Evolutionary conservation across 1,139 yeast genomes (phyloP), one percentile per base, ranked within the genome.

Genomic region (Saccharomycopsis hybrid): DNA sequence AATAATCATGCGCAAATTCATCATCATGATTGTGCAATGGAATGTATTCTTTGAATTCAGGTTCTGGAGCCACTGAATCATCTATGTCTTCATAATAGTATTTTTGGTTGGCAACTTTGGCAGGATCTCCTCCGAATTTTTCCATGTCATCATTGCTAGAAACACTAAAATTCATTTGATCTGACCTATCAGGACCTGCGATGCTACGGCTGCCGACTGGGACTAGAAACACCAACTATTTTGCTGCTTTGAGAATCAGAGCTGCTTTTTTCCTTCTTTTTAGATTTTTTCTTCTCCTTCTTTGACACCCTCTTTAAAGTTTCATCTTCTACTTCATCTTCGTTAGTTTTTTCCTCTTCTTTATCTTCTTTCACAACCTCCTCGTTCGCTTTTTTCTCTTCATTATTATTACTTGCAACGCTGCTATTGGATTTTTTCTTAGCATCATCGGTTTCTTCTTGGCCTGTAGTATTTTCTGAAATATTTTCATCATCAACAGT

Each of bases 261-360:
- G n/a, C n/a, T n/a, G n/a, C 42, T 42, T 33, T 46, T 42, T 45
- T 37, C 42, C 35, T 42, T 54, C 41, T 54, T 52, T 43, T 50
- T 55, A 48, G 44, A 49, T 55, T 46, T 45, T 46, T 56, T 48
- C 49, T 51, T 45, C 13, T 39, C 53, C 11, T 54, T 50, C 49
- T 55, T 54, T 29, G 43, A 44, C 33, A 50, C 46, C 54, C 57
- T 52, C 40, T 53, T 50, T 39, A n/a, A n/a, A n/a, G n/a, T 52
- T 43, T 59, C 52, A 44, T 50, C 38, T 51, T 52, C 48, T 44
- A 50, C 48, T 5, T 40, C n/a, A n/a, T n/a, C n/a, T n/a, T n/a
- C n/a, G n/a, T n/a, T n/a, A n/a, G n/a, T n/a, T n/a, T n/a, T n/a
- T n/a, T n/a, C n/a, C n/a, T n/a, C n/a, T n/a, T n/a, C n/a, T n/a